Evolutionary conservation across 345 rosid species (phyloP).

Genomic region (Eucalyptus tenuipes): DNA sequence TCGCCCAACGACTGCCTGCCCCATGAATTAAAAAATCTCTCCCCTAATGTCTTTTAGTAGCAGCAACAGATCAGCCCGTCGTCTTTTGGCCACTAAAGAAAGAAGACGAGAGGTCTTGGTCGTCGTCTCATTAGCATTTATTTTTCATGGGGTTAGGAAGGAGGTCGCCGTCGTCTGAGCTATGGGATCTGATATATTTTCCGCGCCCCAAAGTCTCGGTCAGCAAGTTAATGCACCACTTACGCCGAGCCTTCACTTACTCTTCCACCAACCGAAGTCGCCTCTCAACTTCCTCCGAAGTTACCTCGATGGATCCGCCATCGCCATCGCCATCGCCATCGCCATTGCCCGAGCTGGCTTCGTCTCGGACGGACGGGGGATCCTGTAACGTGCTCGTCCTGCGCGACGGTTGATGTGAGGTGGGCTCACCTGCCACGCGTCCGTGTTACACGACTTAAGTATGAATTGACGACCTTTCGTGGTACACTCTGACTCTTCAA

Average conservation of each 20-base stretch:
- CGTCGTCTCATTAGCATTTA: not conserved
- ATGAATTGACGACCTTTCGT: not conserved
- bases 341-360: not conserved
- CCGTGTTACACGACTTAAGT: no score
- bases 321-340: not conserved
- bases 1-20: not conserved
- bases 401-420: not conserved
- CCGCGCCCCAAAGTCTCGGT: not conserved
- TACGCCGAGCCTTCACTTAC: not conserved
- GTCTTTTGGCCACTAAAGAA: not conserved
- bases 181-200: not conserved
- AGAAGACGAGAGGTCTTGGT: not conserved
- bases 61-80: not conserved
- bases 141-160: not conserved
- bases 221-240: not conserved
- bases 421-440: not conserved
- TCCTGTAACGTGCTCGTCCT: accelerated
- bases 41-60: not conserved
- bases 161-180: not conserved
- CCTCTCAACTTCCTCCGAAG: not conserved
- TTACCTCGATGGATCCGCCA: not conserved
- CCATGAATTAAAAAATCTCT: not conserved
- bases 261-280: not conserved
- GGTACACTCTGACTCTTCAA: no score
- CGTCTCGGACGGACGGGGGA: not conserved